Evolutionary conservation across 106 monocot species (phyloP).

Genomic region (Cymbidium sinense): DNA sequence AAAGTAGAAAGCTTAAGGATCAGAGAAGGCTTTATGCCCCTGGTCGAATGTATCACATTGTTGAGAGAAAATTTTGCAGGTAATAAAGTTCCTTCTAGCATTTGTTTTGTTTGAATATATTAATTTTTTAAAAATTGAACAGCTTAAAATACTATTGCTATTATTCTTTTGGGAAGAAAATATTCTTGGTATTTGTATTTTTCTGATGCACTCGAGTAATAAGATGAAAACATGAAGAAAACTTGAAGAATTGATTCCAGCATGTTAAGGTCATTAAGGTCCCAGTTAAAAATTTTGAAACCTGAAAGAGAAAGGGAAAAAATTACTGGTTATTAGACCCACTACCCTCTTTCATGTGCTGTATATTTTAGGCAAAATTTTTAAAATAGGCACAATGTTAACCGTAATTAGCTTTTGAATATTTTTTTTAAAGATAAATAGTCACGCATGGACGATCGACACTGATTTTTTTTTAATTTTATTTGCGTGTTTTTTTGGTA

Average conservation of each 20-base stretch:
- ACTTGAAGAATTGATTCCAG: too few species aligned
- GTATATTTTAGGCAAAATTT: too few species aligned
- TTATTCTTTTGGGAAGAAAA: not conserved
- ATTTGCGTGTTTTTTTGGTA: too few species aligned
- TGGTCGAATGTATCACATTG: conserved; percentile 45
- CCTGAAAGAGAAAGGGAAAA: not conserved
- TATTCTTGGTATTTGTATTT: not conserved
- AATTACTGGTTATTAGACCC: not conserved
- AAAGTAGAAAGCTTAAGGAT: conserved; percentile 33
- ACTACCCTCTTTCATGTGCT: not conserved
- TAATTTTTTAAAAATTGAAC: not conserved
- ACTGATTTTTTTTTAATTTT: too few species aligned
- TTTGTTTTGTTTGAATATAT: not conserved
- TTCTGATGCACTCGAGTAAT: not conserved
- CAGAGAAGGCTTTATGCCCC: conserved; percentile 37
- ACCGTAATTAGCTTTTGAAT: too few species aligned
- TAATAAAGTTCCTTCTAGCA: not conserved
- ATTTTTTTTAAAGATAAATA: too few species aligned
- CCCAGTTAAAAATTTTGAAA: not conserved
- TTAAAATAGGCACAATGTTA: too few species aligned
- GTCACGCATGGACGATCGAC: too few species aligned
- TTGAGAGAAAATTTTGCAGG: conserved; percentile 47
- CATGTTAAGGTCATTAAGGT: not conserved
- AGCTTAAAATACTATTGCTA: not conserved
- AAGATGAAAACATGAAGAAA: not conserved